Conservation (phyloP, 208 protist genomes). For the Strigomonas culicis region DNA sequence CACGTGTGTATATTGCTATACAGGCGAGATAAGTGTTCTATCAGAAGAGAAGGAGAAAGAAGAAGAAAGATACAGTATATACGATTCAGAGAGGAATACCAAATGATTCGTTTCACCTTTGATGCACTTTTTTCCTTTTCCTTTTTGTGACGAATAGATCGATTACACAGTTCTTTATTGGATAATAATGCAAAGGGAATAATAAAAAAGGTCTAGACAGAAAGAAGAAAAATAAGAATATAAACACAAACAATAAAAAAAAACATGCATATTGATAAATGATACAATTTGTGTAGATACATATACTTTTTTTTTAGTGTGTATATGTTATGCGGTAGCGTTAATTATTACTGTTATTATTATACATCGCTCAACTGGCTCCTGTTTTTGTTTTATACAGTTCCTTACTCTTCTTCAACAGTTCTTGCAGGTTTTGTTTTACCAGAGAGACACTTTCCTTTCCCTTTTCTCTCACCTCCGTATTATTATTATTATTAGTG, state of each 20-base stretch:
- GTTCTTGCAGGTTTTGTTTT: slow-evolving; percentile 12
- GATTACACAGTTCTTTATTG: too few relatives aligned
- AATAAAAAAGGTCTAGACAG: slow-evolving; percentile 1
- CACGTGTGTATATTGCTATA: too few relatives aligned
- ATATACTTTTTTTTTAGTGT: slow-evolving; percentile 6
- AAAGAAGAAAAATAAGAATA: slow-evolving; percentile 6
- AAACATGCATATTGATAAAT: background rate
- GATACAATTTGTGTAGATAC: background rate
- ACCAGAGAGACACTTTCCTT: background rate
- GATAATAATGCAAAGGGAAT: background rate
- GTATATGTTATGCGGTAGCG: background rate
- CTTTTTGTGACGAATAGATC: too few relatives aligned
- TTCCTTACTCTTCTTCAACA: slow-evolving; percentile 5
- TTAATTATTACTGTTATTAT: background rate
- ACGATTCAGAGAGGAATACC: too few relatives aligned
- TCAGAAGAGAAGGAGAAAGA: too few relatives aligned
- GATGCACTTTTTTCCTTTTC: too few relatives aligned
- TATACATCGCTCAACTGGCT: background rate
- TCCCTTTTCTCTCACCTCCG: background rate
- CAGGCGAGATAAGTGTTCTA: too few relatives aligned
- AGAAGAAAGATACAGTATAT: too few relatives aligned
- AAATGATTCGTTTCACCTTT: too few relatives aligned
- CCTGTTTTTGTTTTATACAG: slow-evolving; percentile 6
- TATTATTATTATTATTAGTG: slow-evolving; percentile 8
- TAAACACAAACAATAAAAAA: slow-evolving; percentile 7